Evolutionary conservation across 192 early-diverging fungal species (phyloP).

Genomic region (Neocallimastix lanati): DNA sequence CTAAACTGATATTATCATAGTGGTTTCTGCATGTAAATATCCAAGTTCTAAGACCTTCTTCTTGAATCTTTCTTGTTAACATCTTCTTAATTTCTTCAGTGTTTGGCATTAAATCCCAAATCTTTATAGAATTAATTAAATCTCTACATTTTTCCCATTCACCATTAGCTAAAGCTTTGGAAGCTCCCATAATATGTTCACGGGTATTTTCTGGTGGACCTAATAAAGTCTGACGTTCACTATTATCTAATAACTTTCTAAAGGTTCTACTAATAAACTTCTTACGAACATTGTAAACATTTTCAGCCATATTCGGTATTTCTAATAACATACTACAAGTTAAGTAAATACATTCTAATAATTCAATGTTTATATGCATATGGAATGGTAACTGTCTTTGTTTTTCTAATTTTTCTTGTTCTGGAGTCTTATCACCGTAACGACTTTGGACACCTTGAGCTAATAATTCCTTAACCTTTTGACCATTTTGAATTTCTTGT

Average conservation of each 20-base stretch:
- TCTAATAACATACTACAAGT: conserved; percentile 94
- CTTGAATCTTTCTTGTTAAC: conserved; percentile 77
- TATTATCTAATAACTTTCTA: conserved; percentile 81
- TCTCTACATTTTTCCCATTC: conserved; percentile 84
- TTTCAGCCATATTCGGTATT: conserved; percentile 81
- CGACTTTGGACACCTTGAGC: conserved; percentile 68
- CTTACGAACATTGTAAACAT: conserved; percentile 30
- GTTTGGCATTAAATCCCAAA: conserved; percentile 85
- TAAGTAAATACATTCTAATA: conserved; percentile 91
- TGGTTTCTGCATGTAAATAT: conserved; percentile 79
- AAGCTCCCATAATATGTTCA: conserved; percentile 95
- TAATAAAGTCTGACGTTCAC: conserved; percentile 86
- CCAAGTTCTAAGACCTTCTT: conserved; percentile 90
- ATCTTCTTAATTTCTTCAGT: conserved; percentile 74
- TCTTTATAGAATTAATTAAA: conserved; percentile 75
- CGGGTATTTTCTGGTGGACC: conserved; percentile 98
- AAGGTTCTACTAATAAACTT: conserved; percentile 79
- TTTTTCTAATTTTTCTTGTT: conserved; percentile 82
- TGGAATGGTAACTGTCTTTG: conserved; percentile 97
- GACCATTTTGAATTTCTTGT: conserved; percentile 72
- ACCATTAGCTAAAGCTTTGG: conserved; percentile 74
- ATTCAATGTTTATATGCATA: conserved; percentile 98
- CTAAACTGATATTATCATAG: conserved; percentile 74
- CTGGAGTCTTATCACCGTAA: conserved; percentile 63
- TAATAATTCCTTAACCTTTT: conserved; percentile 75